Base-by-base conservation (phyloP, 2,329 filamentous ascomycete species). In the Aspergillus brasiliensis region DNA sequence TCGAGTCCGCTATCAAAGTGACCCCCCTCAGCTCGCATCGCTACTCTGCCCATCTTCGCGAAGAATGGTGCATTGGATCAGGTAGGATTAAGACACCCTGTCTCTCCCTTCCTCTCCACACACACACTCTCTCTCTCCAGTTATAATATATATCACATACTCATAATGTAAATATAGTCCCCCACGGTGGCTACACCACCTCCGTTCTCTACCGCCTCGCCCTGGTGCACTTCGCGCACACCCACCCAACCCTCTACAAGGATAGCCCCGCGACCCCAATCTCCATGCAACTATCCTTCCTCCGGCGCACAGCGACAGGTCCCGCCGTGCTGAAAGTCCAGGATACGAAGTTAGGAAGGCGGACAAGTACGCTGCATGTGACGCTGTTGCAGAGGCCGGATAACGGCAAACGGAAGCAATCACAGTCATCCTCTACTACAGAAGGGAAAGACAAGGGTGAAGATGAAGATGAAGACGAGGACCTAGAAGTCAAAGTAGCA, bases 151-250 rank as follows among this genome's bases (percentile, higher is more conserved):
- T 34, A 34, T 34, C 10, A 11, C 31, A 34, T 34, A 34, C 31
- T 34, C 11, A 34, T 11, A 31, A 48, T 37, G 7, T 11, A 17
- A 17, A n/a, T 31, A 55, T 68, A 88, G 89, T 91, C 11, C 88
- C 88, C 5, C 87, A 91, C 72, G 89, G 89, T 55, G 89, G 89
- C 59, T 89, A 88, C 67, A 84, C 90, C 15, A 87, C 88, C 8
- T 82, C 86, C 0, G 80, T 84, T 51, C 82, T 91, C 62, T 81
- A 89, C 62, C 80, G 82, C 56, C 84, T 87, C 17, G 85, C 85
- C 23, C 75, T 77, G 8, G 80, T 77, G 2, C 88, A 90, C 73
- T 88, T 88, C 77, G 73, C 81, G 6, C 83, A 86, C 5, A 82
- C 88, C 19, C 76, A 80, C 61, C 79, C 82, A 53, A 84, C 83